Evolutionary conservation across 306 rosid species (phyloP), one percentile per base, ranked within the genome.

Genomic region (Quillaja saponaria): DNA sequence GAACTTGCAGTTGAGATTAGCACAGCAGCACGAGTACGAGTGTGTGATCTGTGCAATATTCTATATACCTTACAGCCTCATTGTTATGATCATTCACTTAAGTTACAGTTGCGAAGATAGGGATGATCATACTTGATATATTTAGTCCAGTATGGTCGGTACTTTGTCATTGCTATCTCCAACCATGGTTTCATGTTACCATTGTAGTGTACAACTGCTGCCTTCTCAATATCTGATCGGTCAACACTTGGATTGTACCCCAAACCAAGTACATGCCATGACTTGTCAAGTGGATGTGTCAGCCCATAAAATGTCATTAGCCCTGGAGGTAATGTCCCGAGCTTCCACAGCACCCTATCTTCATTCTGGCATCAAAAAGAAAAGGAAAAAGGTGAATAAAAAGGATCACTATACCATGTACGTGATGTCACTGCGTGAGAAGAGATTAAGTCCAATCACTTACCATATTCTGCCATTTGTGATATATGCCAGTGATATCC

Each of bases 131-230:
- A 87, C 67, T 81, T 79, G 19, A 89, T 86, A 74, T 87, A 89
- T 76, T 87, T 94, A 55, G 80, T 78, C 99, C 99, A 94, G 78
- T 87, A 85, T 13, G 78, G 57, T 55, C 87, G 81, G 51, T 89
- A 94, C 82, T 85, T 94, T 8, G 90, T 78, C 90, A 94, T 87
- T 41, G 91, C 88, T 76, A 89, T 80, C 71, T 83, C 96, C 72
- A 94, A 55, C 99, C 99, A 94, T 2, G 99, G 99, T 63, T 94
- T 94, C 95, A 89, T 85, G 66, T 92, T 92, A 49, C 99, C 99
- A 38, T 89, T 89, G 72, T 85, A 94, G 80, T 94, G 99, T 50
- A 94, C 64, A 20, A 94, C 96, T 25, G 99, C 96, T 14, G 99
- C 97, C 9, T 81, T 82, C 18, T 87, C 91, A 21, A 94, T 78